Evolutionary conservation across 805 yeast species (phyloP).

Genomic region (Lachancea waltii): DNA sequence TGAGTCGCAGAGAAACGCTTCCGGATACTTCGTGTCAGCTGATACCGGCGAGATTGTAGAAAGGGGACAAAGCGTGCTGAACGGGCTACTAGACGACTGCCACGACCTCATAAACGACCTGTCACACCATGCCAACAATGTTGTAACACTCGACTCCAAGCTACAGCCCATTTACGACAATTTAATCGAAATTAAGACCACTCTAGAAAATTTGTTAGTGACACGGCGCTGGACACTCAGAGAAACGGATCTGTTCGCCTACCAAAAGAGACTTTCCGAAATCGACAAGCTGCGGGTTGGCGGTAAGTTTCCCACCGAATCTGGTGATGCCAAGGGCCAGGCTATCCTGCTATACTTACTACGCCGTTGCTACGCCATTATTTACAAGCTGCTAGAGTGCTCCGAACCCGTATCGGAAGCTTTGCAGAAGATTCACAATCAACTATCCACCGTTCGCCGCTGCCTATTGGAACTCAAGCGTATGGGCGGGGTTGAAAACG

Average conservation of each 20-base stretch:
- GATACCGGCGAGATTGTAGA: slow-evolving; percentile 31
- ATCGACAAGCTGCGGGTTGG: slow-evolving; percentile 68
- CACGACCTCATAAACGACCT: slow-evolving; percentile 67
- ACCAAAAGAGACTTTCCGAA: slow-evolving; percentile 64
- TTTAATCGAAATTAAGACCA: slow-evolving; percentile 58
- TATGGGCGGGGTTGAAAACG: slow-evolving; percentile 83
- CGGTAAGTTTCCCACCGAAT: slow-evolving; percentile 45
- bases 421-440: slow-evolving; percentile 88
- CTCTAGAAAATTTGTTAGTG: slow-evolving; percentile 73
- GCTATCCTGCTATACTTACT: slow-evolving; percentile 64
- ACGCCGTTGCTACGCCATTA: slow-evolving; percentile 85
- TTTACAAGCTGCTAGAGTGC: slow-evolving; percentile 82
- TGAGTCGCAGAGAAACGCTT: slow-evolving; percentile 46
- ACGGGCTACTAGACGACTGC: slow-evolving; percentile 80
- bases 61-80: slow-evolving; percentile 45
- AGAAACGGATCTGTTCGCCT: slow-evolving; percentile 85
- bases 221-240: slow-evolving; percentile 97
- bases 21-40: slow-evolving; percentile 45
- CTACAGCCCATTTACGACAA: slow-evolving; percentile 56
- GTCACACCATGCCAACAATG: slow-evolving; percentile 33
- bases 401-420: slow-evolving; percentile 96
- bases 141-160: slow-evolving; percentile 40
- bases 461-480: slow-evolving; percentile 85
- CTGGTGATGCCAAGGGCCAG: slow-evolving; percentile 45
- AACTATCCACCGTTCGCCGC: slow-evolving; percentile 81